These are phyloP conservation scores for Cercospora zeae-maydis DNA, from an alignment of 2,329 filamentous ascomycete genomes.

Conservation along the genomic window DNA sequence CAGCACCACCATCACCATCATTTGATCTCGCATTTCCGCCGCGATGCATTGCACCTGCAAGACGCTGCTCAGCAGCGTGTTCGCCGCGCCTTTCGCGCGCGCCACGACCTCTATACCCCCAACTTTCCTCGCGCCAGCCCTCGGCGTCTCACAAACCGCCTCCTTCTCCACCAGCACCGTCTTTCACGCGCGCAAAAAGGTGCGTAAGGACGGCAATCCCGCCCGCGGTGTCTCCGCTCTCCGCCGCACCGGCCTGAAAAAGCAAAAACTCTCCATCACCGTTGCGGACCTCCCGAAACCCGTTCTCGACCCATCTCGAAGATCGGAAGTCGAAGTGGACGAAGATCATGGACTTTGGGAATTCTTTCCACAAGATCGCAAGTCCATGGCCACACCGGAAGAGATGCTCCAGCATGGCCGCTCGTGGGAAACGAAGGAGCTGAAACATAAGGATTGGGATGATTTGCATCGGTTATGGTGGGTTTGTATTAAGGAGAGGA, in stretches of 20 bases:
- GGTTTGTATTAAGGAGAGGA: constrained; percentile 87
- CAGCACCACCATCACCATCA: neutral
- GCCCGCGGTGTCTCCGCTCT: constrained; percentile 78
- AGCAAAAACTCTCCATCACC: constrained; percentile 59
- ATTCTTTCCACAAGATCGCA: constrained; percentile 75
- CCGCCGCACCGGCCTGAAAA: constrained; percentile 65
- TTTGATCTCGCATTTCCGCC: neutral
- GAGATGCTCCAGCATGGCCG: constrained; percentile 72
- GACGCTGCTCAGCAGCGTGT: constrained; percentile 22
- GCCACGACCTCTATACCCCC: constrained; percentile 30
- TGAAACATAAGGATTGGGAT: constrained; percentile 87
- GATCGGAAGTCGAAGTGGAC: constrained; percentile 56
- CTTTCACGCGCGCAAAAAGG: constrained; percentile 39
- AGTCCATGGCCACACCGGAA: constrained; percentile 66
- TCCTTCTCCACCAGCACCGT: constrained; percentile 32
- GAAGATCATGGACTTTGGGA: constrained; percentile 84
- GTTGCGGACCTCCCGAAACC: constrained; percentile 71
- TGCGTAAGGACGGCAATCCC: constrained; percentile 64
- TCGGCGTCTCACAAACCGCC: constrained; percentile 25
- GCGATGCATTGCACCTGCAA: constrained; percentile 26
- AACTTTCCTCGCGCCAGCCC: constrained; percentile 37
- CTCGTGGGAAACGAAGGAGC: constrained; percentile 78
- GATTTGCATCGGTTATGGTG: constrained; percentile 92
- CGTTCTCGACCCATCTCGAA: constrained; percentile 56
- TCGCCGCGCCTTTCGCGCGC: constrained; percentile 13